These are phyloP conservation scores for Lophiotrema nucula DNA, from an alignment of 495 filamentous ascomycete genomes.

Conservation along the genomic window DNA sequence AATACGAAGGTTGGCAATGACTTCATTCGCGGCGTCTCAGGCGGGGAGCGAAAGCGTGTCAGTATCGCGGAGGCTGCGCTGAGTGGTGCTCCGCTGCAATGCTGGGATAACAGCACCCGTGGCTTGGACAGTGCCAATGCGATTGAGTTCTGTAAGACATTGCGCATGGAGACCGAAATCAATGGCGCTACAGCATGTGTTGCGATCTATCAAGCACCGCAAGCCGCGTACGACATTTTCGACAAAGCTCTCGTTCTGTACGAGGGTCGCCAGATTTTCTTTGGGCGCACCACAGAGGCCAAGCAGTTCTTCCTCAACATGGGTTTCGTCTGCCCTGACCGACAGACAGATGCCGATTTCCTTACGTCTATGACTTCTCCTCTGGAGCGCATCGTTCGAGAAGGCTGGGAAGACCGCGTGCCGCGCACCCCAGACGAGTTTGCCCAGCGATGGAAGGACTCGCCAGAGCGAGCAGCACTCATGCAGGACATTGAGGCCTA, in stretches of 20 bases:
- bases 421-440: constrained; percentile 73
- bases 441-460: constrained; percentile 69
- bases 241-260: constrained; percentile 46
- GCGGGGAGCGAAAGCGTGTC: constrained; percentile 47
- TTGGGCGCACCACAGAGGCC: constrained; percentile 37
- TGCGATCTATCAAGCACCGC: constrained; percentile 45
- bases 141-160: constrained; percentile 46
- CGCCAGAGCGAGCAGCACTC: constrained; percentile 63
- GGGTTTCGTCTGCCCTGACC: constrained; percentile 59
- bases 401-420: constrained; percentile 61
- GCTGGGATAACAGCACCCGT: constrained; percentile 47
- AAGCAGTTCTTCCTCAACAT: constrained; percentile 50
- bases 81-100: constrained; percentile 41
- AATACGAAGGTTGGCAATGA: constrained; percentile 47
- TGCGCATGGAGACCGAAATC: constrained; percentile 43
- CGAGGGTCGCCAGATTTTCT: constrained; percentile 46
- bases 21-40: constrained; percentile 43
- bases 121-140: constrained; percentile 48
- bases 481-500: constrained; percentile 70
- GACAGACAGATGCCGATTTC: constrained; percentile 69
- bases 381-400: constrained; percentile 58
- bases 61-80: constrained; percentile 45
- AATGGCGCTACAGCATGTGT: constrained; percentile 41
- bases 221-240: constrained; percentile 43
- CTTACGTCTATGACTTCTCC: constrained; percentile 70